A percentile compares a stretch with the other conserved stretches of the same genome.
phyloP scores from a whole-genome alignment of 2,329 filamentous ascomycete species.

The Stagonosporopsis tanaceti region DNA sequence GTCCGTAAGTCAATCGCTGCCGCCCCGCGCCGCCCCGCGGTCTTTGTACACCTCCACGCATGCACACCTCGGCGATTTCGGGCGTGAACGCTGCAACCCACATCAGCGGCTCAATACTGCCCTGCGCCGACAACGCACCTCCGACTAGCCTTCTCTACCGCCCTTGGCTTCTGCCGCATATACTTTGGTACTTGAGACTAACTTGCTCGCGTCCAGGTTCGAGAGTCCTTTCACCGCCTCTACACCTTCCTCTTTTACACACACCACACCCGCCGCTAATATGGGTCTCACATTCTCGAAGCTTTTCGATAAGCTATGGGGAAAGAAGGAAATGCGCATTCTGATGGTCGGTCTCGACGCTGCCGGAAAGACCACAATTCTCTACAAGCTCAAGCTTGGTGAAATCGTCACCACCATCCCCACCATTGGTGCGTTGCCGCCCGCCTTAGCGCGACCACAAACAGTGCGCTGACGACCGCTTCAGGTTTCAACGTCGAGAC shows the following conservation, averaged over 20 bases:
- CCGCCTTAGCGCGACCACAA: slow-evolving; percentile 11
- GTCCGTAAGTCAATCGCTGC: slow-evolving; percentile 44
- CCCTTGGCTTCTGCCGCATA: slow-evolving; percentile 20
- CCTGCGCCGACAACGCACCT: slow-evolving; percentile 19
- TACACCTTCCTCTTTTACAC: slow-evolving; percentile 29
- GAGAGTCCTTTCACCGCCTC: slow-evolving; percentile 47
- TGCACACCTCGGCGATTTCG: slow-evolving; percentile 28
- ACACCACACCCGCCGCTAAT: slow-evolving; percentile 61
- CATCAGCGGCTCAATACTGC: slow-evolving; percentile 38
- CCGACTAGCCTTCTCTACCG: slow-evolving; percentile 15
- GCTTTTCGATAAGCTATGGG: slow-evolving; percentile 98
- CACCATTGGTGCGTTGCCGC: slow-evolving; percentile 72
- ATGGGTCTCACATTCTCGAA: slow-evolving; percentile 97
- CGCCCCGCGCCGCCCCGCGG: slow-evolving; percentile 23
- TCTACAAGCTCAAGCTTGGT: slow-evolving; percentile 98
- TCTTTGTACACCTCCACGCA: slow-evolving; percentile 23
- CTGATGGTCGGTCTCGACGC: slow-evolving; percentile 98
- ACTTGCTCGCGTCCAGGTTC: slow-evolving; percentile 39
- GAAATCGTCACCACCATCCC: slow-evolving; percentile 98
- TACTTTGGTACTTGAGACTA: slow-evolving; percentile 26
- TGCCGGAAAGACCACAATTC: slow-evolving; percentile 95
- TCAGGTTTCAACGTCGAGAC: slow-evolving; percentile 96
- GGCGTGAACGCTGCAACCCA: slow-evolving; percentile 35
- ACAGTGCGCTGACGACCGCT: slow-evolving; percentile 35
- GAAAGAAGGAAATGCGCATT: slow-evolving; percentile 98